Evolutionary conservation across 2,329 filamentous ascomycete species (phyloP), one percentile per base, ranked within the genome.

Genomic region (Calonectria pseudoreteaudii): DNA sequence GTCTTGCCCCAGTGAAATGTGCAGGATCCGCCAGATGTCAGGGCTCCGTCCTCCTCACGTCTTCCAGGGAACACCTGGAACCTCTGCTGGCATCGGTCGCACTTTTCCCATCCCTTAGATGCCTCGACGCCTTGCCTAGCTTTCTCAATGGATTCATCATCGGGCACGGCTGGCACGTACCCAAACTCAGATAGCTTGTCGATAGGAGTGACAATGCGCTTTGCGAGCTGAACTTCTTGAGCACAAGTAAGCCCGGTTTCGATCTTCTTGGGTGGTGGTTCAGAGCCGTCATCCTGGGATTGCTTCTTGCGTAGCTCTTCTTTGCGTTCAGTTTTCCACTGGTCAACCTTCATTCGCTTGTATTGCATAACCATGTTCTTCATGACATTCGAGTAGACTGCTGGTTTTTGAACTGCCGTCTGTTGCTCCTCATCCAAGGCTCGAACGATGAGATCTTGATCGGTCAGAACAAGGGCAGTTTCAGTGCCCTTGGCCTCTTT

Each of bases 51-150:
- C 78, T 93, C 90, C 72, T 93, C 90, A 68, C 95, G 91, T 52
- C 96, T 92, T 4, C 95, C 95, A 0, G 96, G 95, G 77, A 98
- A 98, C 4, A 98, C 95, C 81, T 98, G 95, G 81, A 99, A 99
- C 28, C 96, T 92, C 41, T 92, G 92, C 52, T 89, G 89, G 84
- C 97, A 99, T 26, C 97, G 93, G 80, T 98, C 96, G 80, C 97
- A 99, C 65, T 92, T 89, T 85, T 99, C 97, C 89, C 93, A 98
- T 62, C 94, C 94, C 67, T 91, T 90, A 16, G 93, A 91, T 10
- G 91, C 88, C 62, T 91, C 87, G 0, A 95, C 88, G 0, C 92
- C 95, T 53, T 90, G 88, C 41, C 87, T 90, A 0, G 95, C 93
- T 66, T 90, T 88, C 66, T 90, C 86, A 23, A 98, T 90, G 23